Evolutionary conservation across 139 green algal genomes (phyloP).

Genomic region (Haematococcus lacustris): DNA sequence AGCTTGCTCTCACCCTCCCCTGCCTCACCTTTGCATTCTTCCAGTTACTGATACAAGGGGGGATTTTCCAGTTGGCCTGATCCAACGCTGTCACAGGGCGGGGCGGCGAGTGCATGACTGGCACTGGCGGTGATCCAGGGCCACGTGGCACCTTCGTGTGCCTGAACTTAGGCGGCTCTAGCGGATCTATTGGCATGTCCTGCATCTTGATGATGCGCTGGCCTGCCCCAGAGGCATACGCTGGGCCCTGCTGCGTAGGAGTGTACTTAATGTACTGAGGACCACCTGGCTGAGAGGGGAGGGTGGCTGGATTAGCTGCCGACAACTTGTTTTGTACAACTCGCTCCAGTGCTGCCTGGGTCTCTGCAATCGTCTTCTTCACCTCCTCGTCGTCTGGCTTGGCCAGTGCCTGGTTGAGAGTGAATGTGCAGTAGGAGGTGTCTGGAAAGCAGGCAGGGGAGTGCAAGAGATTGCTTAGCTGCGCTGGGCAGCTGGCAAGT

Average conservation of each 20-base stretch:
- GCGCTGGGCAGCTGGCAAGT: no score
- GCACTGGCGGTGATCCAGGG: conserved; percentile 85
- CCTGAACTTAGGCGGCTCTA: conserved; percentile 96
- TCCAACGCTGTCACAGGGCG: conserved; percentile 79
- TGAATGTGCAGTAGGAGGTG: neutral
- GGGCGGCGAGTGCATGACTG: conserved; percentile 94
- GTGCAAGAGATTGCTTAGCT: no score
- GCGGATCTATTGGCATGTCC: conserved; percentile 89
- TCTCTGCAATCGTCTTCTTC: conserved; percentile 58
- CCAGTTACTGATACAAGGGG: conserved; percentile 97
- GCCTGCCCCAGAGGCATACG: conserved; percentile 58
- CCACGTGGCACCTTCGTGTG: conserved; percentile 82
- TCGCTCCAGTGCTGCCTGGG: conserved; percentile 54
- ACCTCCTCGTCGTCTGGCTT: conserved; percentile 79
- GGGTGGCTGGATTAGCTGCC: conserved; percentile 67
- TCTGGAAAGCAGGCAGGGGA: no score
- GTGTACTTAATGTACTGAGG: conserved; percentile 90
- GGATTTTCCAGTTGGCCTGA: conserved; percentile 97
- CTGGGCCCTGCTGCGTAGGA: conserved; percentile 57
- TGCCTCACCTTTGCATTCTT: conserved; percentile 87
- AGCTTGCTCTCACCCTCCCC: no score
- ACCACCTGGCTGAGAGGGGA: conserved; percentile 62
- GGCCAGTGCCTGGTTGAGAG: conserved; percentile 36
- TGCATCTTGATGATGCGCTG: conserved; percentile 97
- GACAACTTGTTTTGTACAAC: conserved; percentile 73